Evolutionary conservation across 2,329 filamentous ascomycete genomes (phyloP), one percentile per base, ranked within the genome.

Genomic region (Periconia macrospinosa): DNA sequence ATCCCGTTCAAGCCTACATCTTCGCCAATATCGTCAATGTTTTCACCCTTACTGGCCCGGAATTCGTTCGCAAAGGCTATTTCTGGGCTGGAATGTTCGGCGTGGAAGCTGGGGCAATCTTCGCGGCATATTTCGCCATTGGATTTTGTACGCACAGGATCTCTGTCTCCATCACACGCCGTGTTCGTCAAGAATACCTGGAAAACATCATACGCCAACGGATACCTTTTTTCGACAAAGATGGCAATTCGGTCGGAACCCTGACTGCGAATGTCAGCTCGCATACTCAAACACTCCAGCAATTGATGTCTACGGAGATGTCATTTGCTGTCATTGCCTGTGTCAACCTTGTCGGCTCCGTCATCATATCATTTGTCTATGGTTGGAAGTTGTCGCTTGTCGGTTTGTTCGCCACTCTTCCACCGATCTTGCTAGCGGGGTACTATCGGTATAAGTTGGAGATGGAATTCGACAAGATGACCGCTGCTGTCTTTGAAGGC

Each of bases 301-400:
- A 88, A 68, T 76, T 88, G 6, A 80, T 87, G 62, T 83, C 84
- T 6, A 75, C 82, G 44, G 86, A 88, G 64, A 83, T 88, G 79
- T 81, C 62, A 3, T 53, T 80, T 45, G 78, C 85, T 1, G 79
- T 89, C 58, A 83, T 86, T 18, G 84, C 86, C 9, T 66, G 88
- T 19, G 87, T 90, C 66, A 87, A 83, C 46, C 72, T 92, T 2
- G 62, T 84, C 9, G 89, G 88, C 0, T 84, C 83, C 8, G 73
- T 90, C 14, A 76, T 81, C 42, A 87, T 92, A 48, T 81, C 87
- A 1, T 91, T 90, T 62, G 77, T 81, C 3, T 91, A 88, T 67
- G 87, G 87, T 1, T 92, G 90, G 90, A 92, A 91, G 68, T 78
- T 93, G 9, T 84, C 86, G 0, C 74, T 91, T 0, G 86, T 92